Evolutionary conservation across 257 asterid genomes (phyloP).

Genomic region (Solanum stenotomum): DNA sequence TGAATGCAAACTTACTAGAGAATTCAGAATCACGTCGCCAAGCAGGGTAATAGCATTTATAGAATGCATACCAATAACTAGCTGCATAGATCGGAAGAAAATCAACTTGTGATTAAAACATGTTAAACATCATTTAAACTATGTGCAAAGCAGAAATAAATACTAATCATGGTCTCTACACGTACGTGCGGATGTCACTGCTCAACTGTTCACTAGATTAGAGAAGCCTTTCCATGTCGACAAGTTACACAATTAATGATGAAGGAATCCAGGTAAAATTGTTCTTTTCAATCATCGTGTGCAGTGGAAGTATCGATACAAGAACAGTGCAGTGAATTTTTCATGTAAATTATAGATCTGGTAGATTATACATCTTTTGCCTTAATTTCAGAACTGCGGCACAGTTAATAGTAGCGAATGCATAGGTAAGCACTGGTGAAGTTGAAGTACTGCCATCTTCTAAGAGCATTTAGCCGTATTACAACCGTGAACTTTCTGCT

Average conservation of each 20-base stretch:
- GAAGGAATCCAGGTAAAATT: not conserved
- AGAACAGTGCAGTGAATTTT: not conserved
- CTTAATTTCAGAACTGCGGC: not conserved
- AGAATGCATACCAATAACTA: conserved; percentile 60
- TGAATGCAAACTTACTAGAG: conserved; percentile 36
- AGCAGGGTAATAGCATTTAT: conserved; percentile 56
- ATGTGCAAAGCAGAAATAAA: not conserved
- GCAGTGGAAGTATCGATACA: not conserved
- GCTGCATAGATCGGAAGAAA: conserved; percentile 26
- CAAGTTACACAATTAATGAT: not conserved
- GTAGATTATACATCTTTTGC: not conserved
- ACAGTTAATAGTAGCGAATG: not conserved
- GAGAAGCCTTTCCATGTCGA: not conserved
- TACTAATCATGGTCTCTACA: not conserved
- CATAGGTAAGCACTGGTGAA: not conserved
- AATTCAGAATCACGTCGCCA: conserved; percentile 52
- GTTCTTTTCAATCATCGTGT: not conserved
- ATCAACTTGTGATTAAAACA: not conserved
- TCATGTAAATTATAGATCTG: not conserved
- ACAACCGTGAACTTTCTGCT: not conserved
- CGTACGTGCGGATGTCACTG: not conserved
- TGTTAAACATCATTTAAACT: not conserved
- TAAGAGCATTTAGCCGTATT: not conserved
- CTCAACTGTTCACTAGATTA: not conserved
- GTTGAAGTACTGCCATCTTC: not conserved